Evolutionary conservation across 192 early-diverging fungal species (phyloP).

Genomic region (Coemansia reversa): DNA sequence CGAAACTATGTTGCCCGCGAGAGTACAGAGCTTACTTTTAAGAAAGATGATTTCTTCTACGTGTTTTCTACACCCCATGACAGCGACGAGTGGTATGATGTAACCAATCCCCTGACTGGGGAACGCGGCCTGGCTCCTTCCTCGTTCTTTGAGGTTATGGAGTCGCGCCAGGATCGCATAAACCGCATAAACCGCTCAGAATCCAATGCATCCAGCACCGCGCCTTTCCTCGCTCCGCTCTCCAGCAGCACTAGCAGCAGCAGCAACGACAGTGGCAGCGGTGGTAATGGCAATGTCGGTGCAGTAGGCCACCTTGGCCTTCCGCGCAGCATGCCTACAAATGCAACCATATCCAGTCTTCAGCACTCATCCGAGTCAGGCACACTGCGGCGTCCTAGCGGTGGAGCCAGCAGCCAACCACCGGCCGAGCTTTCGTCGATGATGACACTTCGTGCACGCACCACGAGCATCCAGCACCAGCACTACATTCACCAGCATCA

Average conservation of each 20-base stretch:
- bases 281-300: background rate
- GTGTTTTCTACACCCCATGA: slow-evolving; percentile 65
- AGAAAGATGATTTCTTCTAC: slow-evolving; percentile 75
- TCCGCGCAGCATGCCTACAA: slow-evolving; percentile 26
- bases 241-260: background rate
- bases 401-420: slow-evolving; percentile 7
- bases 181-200: slow-evolving; percentile 49
- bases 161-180: slow-evolving; percentile 51
- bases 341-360: slow-evolving; percentile 9
- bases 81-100: slow-evolving; percentile 75
- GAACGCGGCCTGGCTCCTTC: slow-evolving; percentile 71
- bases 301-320: slow-evolving; percentile 26
- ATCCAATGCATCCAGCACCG: slow-evolving; percentile 37
- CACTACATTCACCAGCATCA: slow-evolving; percentile 13
- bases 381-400: slow-evolving; percentile 33
- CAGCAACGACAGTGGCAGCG: background rate
- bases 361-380: slow-evolving; percentile 13
- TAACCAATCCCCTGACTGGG: slow-evolving; percentile 69
- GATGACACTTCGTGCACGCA: slow-evolving; percentile 43
- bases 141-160: slow-evolving; percentile 69
- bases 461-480: slow-evolving; percentile 48
- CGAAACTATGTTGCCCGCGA: slow-evolving; percentile 65
- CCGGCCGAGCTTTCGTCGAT: slow-evolving; percentile 18
- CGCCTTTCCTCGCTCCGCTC: background rate
- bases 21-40: slow-evolving; percentile 66